Percentiles rank a stretch among this genome's conserved stretches.
Evolutionary conservation across 345 rosid genomes (phyloP).

Genomic region (Brassica carinata): DNA sequence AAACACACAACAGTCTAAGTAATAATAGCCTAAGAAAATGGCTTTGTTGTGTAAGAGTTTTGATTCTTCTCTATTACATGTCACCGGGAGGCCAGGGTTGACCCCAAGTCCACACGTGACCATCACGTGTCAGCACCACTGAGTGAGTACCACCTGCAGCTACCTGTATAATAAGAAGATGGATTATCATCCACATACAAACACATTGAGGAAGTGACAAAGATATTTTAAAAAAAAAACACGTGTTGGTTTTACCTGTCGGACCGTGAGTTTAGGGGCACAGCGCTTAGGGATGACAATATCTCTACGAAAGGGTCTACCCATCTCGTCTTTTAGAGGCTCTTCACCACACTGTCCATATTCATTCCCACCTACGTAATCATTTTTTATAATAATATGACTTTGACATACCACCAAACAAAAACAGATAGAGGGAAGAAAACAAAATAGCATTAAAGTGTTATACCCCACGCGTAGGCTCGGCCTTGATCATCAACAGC

Average conservation of each 20-base stretch:
- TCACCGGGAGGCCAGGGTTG: slow-evolving; percentile 99
- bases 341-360: slow-evolving; percentile 99
- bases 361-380: slow-evolving; percentile 82
- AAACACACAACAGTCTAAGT: not conserved
- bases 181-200: not conserved
- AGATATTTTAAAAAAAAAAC: not conserved
- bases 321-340: slow-evolving; percentile 81
- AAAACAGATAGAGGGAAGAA: not conserved
- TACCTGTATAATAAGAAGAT: slow-evolving; percentile 51
- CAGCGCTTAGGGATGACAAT: slow-evolving; percentile 88
- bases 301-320: slow-evolving; percentile 80
- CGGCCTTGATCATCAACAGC: slow-evolving; percentile 98
- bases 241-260: slow-evolving; percentile 54
- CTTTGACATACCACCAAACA: not conserved
- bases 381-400: not conserved
- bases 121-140: slow-evolving; percentile 87
- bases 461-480: slow-evolving; percentile 90
- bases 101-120: slow-evolving; percentile 99
- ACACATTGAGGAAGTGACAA: slow-evolving; percentile 19
- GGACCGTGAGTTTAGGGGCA: slow-evolving; percentile 59
- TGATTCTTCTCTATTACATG: slow-evolving; percentile 57
- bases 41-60: not conserved
- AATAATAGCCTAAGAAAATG: not conserved
- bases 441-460: not conserved
- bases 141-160: slow-evolving; percentile 99